Conservation (phyloP, 179 eudicot genomes). For the Silene noctiflora region DNA sequence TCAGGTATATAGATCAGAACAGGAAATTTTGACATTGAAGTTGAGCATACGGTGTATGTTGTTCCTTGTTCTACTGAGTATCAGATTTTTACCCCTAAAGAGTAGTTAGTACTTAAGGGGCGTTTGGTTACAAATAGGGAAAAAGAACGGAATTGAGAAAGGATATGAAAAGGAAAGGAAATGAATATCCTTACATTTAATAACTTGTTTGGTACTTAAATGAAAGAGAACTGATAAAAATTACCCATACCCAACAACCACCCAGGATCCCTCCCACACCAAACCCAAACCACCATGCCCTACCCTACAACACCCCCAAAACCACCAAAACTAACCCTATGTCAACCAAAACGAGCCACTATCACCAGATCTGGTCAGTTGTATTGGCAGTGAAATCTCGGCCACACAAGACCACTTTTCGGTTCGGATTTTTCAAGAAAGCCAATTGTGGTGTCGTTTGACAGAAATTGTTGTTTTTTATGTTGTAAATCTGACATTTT, state of each 20-base stretch:
- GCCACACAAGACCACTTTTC: neutral
- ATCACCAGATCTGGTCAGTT: neutral
- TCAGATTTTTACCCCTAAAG: neutral
- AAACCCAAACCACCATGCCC: neutral
- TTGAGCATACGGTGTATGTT: neutral
- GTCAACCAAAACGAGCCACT: neutral
- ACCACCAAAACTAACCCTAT: neutral
- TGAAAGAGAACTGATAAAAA: too few species aligned
- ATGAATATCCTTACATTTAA: too few species aligned
- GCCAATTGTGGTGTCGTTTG: neutral
- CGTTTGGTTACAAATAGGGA: neutral
- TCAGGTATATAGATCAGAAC: neutral
- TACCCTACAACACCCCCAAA: neutral
- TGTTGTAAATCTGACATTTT: neutral
- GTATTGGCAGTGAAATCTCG: neutral
- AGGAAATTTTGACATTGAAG: neutral
- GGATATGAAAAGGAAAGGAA: too few species aligned
- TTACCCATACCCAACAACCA: neutral
- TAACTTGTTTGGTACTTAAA: too few species aligned
- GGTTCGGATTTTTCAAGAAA: neutral
- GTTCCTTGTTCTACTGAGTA: neutral
- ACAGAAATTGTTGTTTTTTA: neutral
- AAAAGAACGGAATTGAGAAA: neutral
- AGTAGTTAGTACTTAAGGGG: neutral
- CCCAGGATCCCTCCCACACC: neutral